A percentile compares a stretch with the other conserved stretches of the same genome.
Evolutionary conservation across 1,284 basidiomycete genomes (phyloP).

Genomic region (Chondrostereum purpureum): DNA sequence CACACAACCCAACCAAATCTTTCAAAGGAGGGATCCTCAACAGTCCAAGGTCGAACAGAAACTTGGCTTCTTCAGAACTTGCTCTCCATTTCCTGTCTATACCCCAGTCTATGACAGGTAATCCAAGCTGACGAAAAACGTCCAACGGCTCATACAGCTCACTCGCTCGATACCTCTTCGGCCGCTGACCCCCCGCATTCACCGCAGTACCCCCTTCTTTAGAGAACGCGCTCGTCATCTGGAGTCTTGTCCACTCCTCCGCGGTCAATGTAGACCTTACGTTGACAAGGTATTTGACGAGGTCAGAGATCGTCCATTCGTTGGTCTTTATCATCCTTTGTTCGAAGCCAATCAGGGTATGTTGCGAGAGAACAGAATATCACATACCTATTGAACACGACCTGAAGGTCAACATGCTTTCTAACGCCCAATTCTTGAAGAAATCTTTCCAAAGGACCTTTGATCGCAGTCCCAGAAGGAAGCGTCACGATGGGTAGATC

Average conservation of each 20-base stretch:
- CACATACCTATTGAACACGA: slow-evolving; percentile 79
- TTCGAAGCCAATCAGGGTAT: neutral
- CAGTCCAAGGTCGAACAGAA: slow-evolving; percentile 79
- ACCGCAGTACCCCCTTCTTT: slow-evolving; percentile 40
- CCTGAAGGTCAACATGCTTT: slow-evolving; percentile 86
- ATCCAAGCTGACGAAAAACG: slow-evolving; percentile 71
- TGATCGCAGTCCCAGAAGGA: slow-evolving; percentile 61
- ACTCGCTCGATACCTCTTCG: slow-evolving; percentile 51
- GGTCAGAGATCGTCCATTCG: slow-evolving; percentile 72
- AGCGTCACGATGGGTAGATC: slow-evolving; percentile 83
- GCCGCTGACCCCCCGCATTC: slow-evolving; percentile 23
- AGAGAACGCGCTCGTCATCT: slow-evolving; percentile 78
- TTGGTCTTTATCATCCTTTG: slow-evolving; percentile 81
- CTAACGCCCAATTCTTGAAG: slow-evolving; percentile 79
- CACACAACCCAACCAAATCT: slow-evolving; percentile 62
- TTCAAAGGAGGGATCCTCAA: slow-evolving; percentile 67
- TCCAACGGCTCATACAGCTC: slow-evolving; percentile 85
- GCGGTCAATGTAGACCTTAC: slow-evolving; percentile 66
- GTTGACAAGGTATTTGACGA: slow-evolving; percentile 87
- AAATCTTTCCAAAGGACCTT: slow-evolving; percentile 73
- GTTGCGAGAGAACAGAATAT: slow-evolving; percentile 4
- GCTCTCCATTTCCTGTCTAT: slow-evolving; percentile 65
- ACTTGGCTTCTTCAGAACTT: slow-evolving; percentile 53
- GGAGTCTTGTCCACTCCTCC: slow-evolving; percentile 69
- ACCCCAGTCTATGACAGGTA: slow-evolving; percentile 68